A percentile compares a stretch with the other conserved stretches of the same genome.
These are phyloP conservation scores for Fusarium oxysporum DNA, from an alignment of 2,329 filamentous ascomycete genomes.

Conservation along the genomic window DNA sequence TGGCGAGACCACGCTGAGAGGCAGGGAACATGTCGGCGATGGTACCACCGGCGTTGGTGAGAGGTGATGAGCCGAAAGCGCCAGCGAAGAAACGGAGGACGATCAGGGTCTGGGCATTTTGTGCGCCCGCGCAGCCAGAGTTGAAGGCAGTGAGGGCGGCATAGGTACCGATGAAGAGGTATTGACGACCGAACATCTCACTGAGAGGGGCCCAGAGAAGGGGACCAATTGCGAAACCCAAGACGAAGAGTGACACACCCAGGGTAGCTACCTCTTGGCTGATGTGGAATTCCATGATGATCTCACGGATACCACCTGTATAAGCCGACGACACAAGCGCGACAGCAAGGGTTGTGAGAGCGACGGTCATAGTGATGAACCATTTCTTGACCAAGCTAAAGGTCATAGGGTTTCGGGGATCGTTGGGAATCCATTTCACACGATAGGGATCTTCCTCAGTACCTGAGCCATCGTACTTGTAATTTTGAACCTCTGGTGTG, in stretches of 20 bases:
- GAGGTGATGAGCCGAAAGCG: slow-evolving; percentile 78
- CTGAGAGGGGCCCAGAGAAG: slow-evolving; percentile 81
- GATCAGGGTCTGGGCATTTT: slow-evolving; percentile 78
- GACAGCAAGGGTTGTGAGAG: slow-evolving; percentile 30
- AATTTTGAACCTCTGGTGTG: slow-evolving; percentile 32
- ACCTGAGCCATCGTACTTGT: slow-evolving; percentile 36
- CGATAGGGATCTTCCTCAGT: slow-evolving; percentile 34
- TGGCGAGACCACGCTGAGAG: slow-evolving; percentile 82
- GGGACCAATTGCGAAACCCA: slow-evolving; percentile 69
- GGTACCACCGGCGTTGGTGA: slow-evolving; percentile 63
- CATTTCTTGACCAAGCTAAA: slow-evolving; percentile 32
- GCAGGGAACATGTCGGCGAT: slow-evolving; percentile 81
- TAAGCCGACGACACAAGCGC: slow-evolving; percentile 36
- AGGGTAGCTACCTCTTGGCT: slow-evolving; percentile 37
- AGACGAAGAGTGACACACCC: slow-evolving; percentile 35
- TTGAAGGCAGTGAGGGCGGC: slow-evolving; percentile 79
- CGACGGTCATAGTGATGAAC: slow-evolving; percentile 39
- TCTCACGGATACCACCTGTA: slow-evolving; percentile 30
- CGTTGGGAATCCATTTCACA: slow-evolving; percentile 39
- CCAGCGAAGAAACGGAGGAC: slow-evolving; percentile 80
- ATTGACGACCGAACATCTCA: slow-evolving; percentile 75
- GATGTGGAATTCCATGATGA: slow-evolving; percentile 31
- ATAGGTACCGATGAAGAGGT: slow-evolving; percentile 68
- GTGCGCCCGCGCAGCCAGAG: slow-evolving; percentile 78
- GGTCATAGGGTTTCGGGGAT: slow-evolving; percentile 33